Evolutionary conservation across 2,329 filamentous ascomycete genomes (phyloP).

Genomic region (Grosmannia serpens): DNA sequence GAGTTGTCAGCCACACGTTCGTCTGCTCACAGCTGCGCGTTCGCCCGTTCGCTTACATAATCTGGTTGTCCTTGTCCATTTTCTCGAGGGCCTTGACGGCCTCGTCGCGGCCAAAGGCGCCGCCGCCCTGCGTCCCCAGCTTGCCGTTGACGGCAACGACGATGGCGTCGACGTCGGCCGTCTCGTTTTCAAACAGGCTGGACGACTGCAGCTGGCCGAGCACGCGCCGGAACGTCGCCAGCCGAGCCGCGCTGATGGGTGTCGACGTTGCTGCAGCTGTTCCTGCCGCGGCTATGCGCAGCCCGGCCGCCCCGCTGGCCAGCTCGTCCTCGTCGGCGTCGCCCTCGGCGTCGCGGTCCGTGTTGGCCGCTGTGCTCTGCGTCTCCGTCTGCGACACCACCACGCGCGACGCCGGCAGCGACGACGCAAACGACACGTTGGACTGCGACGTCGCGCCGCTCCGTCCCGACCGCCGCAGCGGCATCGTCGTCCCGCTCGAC

Average conservation of each 20-base stretch:
- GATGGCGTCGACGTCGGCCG: constrained; percentile 62
- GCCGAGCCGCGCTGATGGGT: constrained; percentile 48
- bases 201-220: constrained; percentile 70
- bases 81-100: constrained; percentile 64
- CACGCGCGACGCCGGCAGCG: constrained; percentile 63
- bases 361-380: constrained; percentile 13
- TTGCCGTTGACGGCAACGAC: constrained; percentile 69
- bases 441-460: constrained; percentile 29
- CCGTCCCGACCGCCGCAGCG: constrained; percentile 27
- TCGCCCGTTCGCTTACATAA: constrained; percentile 61
- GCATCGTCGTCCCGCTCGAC: constrained; percentile 9
- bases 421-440: constrained; percentile 67
- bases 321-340: constrained; percentile 38
- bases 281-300: constrained; percentile 20
- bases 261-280: constrained; percentile 12
- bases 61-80: constrained; percentile 74
- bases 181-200: constrained; percentile 77
- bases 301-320: constrained; percentile 27
- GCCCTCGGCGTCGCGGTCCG: constrained; percentile 28
- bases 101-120: constrained; percentile 59
- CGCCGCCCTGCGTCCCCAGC: constrained; percentile 39
- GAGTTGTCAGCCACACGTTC: neutral
- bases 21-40: neutral
- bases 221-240: constrained; percentile 65
- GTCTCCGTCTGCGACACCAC: constrained; percentile 20